phyloP scores from a whole-genome alignment of 768 basidiomycete species.

The Boletales sp. region DNA sequence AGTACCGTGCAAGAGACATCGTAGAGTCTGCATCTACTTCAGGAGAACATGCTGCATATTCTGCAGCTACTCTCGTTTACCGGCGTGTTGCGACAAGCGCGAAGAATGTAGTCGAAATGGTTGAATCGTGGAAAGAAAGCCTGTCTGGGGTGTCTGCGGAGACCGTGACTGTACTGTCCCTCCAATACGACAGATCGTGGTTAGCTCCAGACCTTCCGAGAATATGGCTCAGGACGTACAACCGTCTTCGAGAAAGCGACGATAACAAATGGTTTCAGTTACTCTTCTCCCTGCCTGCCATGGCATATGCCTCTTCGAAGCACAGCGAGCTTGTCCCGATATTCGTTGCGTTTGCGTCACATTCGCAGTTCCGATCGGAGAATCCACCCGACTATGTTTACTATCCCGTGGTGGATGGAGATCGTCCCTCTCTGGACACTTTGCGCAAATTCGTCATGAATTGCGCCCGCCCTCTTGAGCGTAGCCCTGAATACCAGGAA shows the following conservation, averaged over 20 bases:
- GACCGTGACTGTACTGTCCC: background rate
- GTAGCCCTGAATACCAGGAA: slow-evolving; percentile 2
- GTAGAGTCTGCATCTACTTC: background rate
- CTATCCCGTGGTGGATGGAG: background rate
- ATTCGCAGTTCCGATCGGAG: slow-evolving; percentile 6
- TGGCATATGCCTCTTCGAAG: slow-evolving; percentile 21
- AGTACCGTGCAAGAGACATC: slow-evolving; percentile 5
- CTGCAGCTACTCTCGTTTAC: slow-evolving; percentile 4
- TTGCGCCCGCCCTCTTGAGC: background rate
- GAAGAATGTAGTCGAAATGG: slow-evolving; percentile 1
- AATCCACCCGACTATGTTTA: slow-evolving; percentile 12
- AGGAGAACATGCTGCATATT: slow-evolving; percentile 8
- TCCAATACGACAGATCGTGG: slow-evolving; percentile 25
- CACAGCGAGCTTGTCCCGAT: slow-evolving; percentile 18
- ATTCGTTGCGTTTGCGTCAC: slow-evolving; percentile 28
- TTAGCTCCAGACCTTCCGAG: slow-evolving; percentile 15
- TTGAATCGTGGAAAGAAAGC: slow-evolving; percentile 4
- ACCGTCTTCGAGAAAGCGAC: slow-evolving; percentile 16
- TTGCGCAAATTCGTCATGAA: background rate
- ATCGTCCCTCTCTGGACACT: background rate
- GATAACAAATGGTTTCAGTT: slow-evolving; percentile 15
- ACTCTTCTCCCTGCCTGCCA: slow-evolving; percentile 28
- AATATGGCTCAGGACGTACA: slow-evolving; percentile 25
- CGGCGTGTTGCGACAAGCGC: background rate
- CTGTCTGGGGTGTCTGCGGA: too few species aligned